A percentile compares a stretch with the other conserved stretches of the same genome.
Conservation (phyloP, 768 basidiomycete genomes). For the Cystobasidium tubakii region DNA sequence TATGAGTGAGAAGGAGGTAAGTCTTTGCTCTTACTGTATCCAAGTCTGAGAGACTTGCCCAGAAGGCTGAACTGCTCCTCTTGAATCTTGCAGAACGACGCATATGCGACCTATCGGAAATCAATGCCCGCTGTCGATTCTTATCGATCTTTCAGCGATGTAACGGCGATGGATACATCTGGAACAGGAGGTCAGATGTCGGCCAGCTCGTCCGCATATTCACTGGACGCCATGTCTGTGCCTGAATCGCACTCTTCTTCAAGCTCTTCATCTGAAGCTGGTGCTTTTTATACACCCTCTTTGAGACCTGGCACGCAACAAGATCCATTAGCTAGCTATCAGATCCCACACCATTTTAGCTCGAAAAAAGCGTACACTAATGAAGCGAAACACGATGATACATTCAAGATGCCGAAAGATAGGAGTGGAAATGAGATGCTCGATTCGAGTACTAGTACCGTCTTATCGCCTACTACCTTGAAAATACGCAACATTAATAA, state of each 20-base stretch:
- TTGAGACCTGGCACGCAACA: background rate
- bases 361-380: background rate
- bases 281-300: constrained; percentile 27
- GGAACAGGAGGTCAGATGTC: constrained; percentile 16
- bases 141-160: constrained; percentile 27
- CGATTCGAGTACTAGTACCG: constrained; percentile 7
- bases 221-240: constrained; percentile 25
- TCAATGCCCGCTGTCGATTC: constrained; percentile 32
- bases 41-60: no score
- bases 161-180: background rate
- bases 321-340: background rate
- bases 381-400: background rate
- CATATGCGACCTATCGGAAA: constrained; percentile 17
- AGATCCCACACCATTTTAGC: background rate
- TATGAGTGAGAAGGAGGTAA: constrained; percentile 13
- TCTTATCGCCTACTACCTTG: background rate
- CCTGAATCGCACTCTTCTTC: constrained; percentile 16
- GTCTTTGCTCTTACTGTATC: background rate
- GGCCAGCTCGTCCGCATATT: constrained; percentile 19
- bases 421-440: background rate
- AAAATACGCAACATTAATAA: background rate
- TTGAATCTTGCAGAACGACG: constrained; percentile 8
- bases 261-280: background rate
- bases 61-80: no score
- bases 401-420: background rate